Conservation (phyloP, 2,329 filamentous ascomycete species). For the Stachybotrys chartarum region DNA sequence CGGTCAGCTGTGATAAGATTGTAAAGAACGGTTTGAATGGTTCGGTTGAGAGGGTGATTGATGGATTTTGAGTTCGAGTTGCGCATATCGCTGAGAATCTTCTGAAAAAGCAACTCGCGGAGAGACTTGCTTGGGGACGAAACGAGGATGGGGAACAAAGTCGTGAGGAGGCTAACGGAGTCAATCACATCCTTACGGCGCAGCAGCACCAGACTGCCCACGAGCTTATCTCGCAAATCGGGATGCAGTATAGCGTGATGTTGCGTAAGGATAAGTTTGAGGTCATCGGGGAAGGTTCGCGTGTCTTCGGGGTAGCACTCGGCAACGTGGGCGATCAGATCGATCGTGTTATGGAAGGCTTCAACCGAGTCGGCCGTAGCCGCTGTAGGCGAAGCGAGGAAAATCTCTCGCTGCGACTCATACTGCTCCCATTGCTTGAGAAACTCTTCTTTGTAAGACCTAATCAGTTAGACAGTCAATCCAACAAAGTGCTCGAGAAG, state of each 20-base stretch:
- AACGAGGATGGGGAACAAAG: conserved; percentile 89
- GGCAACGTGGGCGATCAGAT: conserved; percentile 87
- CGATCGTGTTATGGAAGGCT: conserved; percentile 83
- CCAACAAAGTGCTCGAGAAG: conserved; percentile 1
- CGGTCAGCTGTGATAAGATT: conserved; percentile 85
- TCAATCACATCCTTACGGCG: conserved; percentile 89
- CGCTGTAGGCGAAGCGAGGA: conserved; percentile 73
- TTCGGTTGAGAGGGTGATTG: conserved; percentile 89
- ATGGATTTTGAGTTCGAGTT: conserved; percentile 79
- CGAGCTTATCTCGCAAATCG: conserved; percentile 88
- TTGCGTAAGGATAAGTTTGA: conserved; percentile 71
- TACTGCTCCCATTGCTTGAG: conserved; percentile 85
- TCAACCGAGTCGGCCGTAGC: conserved; percentile 72
- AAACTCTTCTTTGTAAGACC: conserved; percentile 87
- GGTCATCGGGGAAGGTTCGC: conserved; percentile 66
- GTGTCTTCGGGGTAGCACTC: conserved; percentile 87
- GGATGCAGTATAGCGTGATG: conserved; percentile 79
- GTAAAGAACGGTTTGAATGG: conserved; percentile 87
- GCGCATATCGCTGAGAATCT: conserved; percentile 86
- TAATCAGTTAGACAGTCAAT: conserved; percentile 21
- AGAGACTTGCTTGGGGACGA: conserved; percentile 89
- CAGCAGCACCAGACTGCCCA: conserved; percentile 80
- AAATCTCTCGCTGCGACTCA: conserved; percentile 84
- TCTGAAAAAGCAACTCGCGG: conserved; percentile 73
- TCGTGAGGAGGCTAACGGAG: conserved; percentile 75